These are phyloP conservation scores for Cucurbita moschata DNA, from an alignment of 306 rosid genomes.

Conservation along the genomic window DNA sequence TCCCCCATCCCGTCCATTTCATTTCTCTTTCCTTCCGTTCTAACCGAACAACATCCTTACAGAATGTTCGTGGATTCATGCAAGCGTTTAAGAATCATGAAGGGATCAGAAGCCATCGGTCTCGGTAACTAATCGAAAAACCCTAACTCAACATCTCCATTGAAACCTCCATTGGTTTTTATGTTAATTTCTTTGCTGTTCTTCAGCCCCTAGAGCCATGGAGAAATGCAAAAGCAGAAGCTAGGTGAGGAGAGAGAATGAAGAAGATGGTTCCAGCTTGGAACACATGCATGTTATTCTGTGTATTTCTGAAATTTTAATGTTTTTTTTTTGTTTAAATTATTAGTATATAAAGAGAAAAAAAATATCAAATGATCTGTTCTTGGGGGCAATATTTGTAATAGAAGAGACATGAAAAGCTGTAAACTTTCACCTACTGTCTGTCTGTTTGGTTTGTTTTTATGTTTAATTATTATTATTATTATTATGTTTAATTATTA, in stretches of 20 bases:
- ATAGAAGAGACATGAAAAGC: constrained; percentile 9
- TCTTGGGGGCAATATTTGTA: constrained; percentile 8
- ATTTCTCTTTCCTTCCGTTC: background rate
- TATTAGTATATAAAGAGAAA: background rate
- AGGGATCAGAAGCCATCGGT: constrained; percentile 68
- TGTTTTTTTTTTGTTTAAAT: background rate
- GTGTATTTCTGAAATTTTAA: background rate
- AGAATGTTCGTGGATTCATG: constrained; percentile 70
- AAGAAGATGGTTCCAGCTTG: background rate
- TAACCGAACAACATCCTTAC: background rate
- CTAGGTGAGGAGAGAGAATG: constrained; percentile 14
- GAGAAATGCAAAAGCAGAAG: constrained; percentile 74
- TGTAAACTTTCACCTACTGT: constrained; percentile 10
- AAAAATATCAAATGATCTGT: background rate
- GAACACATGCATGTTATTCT: constrained; percentile 3
- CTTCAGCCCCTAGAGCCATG: constrained; percentile 70
- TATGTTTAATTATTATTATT: background rate
- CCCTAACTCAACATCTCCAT: background rate
- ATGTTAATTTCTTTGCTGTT: background rate
- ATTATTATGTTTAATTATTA: background rate
- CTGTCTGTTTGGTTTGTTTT: constrained; percentile 2
- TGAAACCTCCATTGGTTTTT: background rate
- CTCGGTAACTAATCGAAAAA: constrained; percentile 25
- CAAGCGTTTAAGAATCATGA: constrained; percentile 67
- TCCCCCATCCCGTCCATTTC: background rate